Evolutionary conservation across 78 protist genomes (phyloP), one percentile per base, ranked within the genome.

Genomic region (Creolimax fragrantissima): DNA sequence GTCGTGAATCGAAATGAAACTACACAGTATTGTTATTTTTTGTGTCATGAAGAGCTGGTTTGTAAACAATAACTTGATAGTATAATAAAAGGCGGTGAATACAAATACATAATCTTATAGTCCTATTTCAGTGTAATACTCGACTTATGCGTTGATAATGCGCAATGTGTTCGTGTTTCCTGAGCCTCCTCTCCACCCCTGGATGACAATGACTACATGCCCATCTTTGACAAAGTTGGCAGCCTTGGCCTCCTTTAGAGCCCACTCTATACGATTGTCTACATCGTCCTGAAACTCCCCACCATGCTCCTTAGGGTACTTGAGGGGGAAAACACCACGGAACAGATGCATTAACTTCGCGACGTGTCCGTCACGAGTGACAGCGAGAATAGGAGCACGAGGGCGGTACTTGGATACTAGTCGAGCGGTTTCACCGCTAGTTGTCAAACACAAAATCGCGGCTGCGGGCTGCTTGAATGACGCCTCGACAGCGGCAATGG

Each of bases 401-500:
- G 94, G 94, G 45, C 92, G 37, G 24, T 67, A 67, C 17, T 81
- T 90, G 92, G 81, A 41, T 3, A 91, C 92, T 5, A 91, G 85
- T 11, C 84, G 92, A 4, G 92, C 92, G 5, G 84, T 91, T 45
- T 45, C n/a, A 11, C 92, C 92, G 37, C 81, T 58, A 3, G 41
- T 44, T 35, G 88, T 41, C 7, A 66, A 47, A 43, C 58, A 81
- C 17, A 91, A 35, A 74, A 66, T 91, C 2, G 67, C 92, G 4
- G 92, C 85, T 5, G 44, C 42, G 44, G 58, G 45, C 41, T 74
- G 92, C 43, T 81, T 84, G 37, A 58, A 91, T 6, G 92, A n/a
- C 17, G 92, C 92, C 32, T 91, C 42, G 11, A 91, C 92, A 36
- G 92, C 92, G 35, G 92, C 88, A 32, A 74, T 37, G 39, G 92